Evolutionary conservation across 805 yeast genomes (phyloP), one percentile per base, ranked within the genome.

Genomic region (Blastobotrys peoriensis): DNA sequence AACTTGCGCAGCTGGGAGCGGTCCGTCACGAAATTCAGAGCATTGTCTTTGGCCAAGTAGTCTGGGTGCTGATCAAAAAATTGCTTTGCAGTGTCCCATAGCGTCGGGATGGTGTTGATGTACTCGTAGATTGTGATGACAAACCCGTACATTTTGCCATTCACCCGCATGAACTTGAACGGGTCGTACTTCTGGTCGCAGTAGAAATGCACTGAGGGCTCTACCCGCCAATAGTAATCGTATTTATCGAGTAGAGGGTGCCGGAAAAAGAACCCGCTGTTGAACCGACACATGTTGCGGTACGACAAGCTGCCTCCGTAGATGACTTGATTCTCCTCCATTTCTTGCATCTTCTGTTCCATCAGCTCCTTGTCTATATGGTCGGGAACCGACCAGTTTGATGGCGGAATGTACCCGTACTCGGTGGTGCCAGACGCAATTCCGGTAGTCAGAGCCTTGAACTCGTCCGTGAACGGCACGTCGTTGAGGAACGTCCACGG

Each of bases 401-500:
- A 87, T 41, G 72, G 69, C n/a, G 91, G 93, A 55, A 91, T 81
- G 37, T 73, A 46, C 38, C 95, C 98, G 58, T 81, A 93, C 51
- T 79, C 74, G 40, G 89, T 79, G 4, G 62, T 72, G 52, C 98
- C 98, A 27, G 89, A 79, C 13, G 81, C 79, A 58, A 87, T 66
- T 9, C 83, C 74, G 1, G 75, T 51, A 10, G 95, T 84, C 22
- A 78, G 74, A 21, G 67, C 66, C 56, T 78, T 86, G 65, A 93
- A 91, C 56, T 86, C 93, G 2, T 86, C 88, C 41, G 78, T 71
- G 66, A 91, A 93, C 39, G 75, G 82, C 46, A 81, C 87, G 62
- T 91, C 96, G 64, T 91, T 91, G 56, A 91, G 71, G 64, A 91
- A 93, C 21, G 88, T 93, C 97, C 98, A 91, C 56, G 94, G 97